Percentiles rank a stretch among this genome's conserved stretches.
Evolutionary conservation across 1,284 basidiomycete genomes (phyloP).

Genomic region (Ceratobasidium sp.): DNA sequence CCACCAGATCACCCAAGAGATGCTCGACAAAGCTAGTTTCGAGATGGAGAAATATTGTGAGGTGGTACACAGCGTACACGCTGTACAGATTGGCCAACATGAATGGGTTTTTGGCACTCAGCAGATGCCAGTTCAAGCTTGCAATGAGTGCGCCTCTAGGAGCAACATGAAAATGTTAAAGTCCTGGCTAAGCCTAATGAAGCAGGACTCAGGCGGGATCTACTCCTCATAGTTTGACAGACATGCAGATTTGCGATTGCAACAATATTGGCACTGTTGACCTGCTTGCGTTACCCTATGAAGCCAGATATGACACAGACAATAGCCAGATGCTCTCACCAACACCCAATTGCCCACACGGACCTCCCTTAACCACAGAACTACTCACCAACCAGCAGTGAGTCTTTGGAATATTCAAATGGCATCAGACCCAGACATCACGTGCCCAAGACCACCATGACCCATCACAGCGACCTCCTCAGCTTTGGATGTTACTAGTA

Average conservation of each 20-base stretch:
- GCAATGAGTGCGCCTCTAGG: neutral
- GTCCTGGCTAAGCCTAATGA: neutral
- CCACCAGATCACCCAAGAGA: neutral
- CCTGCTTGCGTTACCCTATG: neutral
- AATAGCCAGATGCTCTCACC: neutral
- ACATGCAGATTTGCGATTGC: too few relatives aligned
- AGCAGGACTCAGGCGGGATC: neutral
- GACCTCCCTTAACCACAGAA: neutral
- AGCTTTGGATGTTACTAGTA: conserved; percentile 55
- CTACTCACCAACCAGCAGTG: conserved; percentile 27
- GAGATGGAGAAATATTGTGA: neutral
- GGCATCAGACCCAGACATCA: conserved; percentile 10
- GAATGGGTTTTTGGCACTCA: neutral
- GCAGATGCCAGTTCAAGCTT: neutral
- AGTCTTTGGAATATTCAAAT: conserved; percentile 33
- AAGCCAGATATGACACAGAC: too few relatives aligned
- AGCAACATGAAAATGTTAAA: neutral
- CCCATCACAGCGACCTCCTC: conserved; percentile 37
- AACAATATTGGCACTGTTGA: neutral
- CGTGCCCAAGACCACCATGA: neutral
- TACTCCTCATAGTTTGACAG: too few relatives aligned
- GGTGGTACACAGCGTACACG: conserved; percentile 2
- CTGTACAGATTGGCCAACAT: neutral
- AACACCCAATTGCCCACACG: neutral
- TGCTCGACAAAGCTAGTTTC: neutral